Conservation (phyloP, 495 filamentous ascomycete genomes). For the Aspergillus panamensis region DNA sequence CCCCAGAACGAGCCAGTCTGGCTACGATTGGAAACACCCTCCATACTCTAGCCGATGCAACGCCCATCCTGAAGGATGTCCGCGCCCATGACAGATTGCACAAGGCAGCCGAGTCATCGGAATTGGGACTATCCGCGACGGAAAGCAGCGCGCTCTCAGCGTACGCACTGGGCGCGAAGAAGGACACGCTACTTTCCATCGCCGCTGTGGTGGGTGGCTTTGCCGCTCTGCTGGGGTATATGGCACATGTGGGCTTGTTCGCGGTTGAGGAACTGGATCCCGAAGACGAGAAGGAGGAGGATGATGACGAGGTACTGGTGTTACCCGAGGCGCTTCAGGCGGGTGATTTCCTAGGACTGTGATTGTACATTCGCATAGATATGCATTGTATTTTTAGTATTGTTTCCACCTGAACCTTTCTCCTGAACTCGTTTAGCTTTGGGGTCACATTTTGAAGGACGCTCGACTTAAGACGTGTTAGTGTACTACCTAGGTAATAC, state of each 20-base stretch:
- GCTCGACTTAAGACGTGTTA: too few relatives aligned
- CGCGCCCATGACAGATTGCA: conserved; percentile 37
- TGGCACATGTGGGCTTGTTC: conserved; percentile 36
- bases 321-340: conserved; percentile 16
- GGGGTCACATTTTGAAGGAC: too few relatives aligned
- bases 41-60: conserved; percentile 38
- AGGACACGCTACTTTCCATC: conserved; percentile 39
- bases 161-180: conserved; percentile 30
- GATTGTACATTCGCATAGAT: neutral
- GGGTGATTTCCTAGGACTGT: conserved; percentile 23
- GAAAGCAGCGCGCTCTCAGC: conserved; percentile 29
- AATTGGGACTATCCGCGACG: conserved; percentile 23
- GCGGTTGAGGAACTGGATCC: conserved; percentile 14
- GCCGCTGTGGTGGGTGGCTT: conserved; percentile 35
- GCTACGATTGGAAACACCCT: conserved; percentile 37
- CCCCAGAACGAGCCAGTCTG: conserved; percentile 33
- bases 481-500: too few relatives aligned
- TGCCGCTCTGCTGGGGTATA: conserved; percentile 41
- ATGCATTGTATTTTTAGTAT: neutral
- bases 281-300: conserved; percentile 22
- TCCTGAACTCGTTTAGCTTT: too few relatives aligned
- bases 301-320: conserved; percentile 16
- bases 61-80: conserved; percentile 38
- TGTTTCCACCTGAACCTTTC: neutral
- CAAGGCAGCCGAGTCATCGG: conserved; percentile 27